Evolutionary conservation across 345 rosid genomes (phyloP).

Genomic region (Gossypium rotundifolium): DNA sequence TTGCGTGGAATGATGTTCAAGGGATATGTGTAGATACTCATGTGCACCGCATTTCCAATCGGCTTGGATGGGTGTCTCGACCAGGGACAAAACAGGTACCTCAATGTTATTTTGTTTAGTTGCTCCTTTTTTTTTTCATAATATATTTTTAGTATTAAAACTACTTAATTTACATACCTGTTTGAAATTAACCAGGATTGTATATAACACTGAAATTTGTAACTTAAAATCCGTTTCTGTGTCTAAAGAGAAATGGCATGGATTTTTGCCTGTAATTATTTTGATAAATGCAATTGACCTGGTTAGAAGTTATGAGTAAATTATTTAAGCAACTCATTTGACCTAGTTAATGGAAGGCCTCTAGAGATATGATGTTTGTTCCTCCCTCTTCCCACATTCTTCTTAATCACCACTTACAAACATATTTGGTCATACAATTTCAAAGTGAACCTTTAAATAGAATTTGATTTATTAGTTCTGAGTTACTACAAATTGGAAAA

Average conservation of each 20-base stretch:
- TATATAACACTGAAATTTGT: neutral
- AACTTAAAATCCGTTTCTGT: neutral
- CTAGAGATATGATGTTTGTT: neutral
- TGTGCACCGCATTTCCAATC: conserved; percentile 86
- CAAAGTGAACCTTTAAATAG: neutral
- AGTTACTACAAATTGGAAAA: conserved; percentile 1
- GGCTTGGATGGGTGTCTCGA: conserved; percentile 90
- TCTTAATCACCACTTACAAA: neutral
- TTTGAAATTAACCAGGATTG: neutral
- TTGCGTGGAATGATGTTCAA: conserved; percentile 81
- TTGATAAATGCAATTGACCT: neutral
- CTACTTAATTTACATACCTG: neutral
- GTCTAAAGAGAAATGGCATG: neutral
- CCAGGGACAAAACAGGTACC: conserved; percentile 60
- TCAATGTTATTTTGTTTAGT: neutral
- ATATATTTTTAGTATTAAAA: neutral
- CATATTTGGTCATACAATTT: neutral
- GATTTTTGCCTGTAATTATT: neutral
- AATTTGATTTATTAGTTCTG: neutral
- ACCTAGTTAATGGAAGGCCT: neutral
- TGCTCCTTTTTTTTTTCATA: neutral
- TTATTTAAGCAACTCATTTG: neutral
- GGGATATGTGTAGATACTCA: conserved; percentile 97
- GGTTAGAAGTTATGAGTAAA: neutral
- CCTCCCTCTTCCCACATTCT: neutral